Base-by-base conservation (phyloP, 805 yeast species). In the Candida maesae region DNA sequence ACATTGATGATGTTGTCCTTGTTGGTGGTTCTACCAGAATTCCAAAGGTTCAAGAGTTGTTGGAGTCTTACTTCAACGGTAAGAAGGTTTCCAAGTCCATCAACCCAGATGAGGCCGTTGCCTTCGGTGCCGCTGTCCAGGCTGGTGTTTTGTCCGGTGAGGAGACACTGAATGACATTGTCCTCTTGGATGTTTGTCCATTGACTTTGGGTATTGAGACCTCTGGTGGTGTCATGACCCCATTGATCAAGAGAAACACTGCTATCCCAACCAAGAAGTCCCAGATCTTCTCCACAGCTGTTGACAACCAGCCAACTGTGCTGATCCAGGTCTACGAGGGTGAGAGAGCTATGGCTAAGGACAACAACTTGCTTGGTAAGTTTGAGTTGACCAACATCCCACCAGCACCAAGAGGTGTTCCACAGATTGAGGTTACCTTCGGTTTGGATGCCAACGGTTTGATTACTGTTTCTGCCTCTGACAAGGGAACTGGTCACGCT, bases 21-120 rank as follows among this genome's bases (percentile, higher is more conserved):
- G 99, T 91, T 62, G 99, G 99, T 76, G 99, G 99, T 70, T 91
- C 99, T 30, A 93, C 99, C 42, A 87, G 98, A 78, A 93, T 91
- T 73, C 99, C 98, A 71, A 93, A 89, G 78, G 91, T 91, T 56
- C 98, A 90, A 74, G 84, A 86, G 71, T 76, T 91, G 59, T 78
- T 91, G 55, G 95, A 91, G 71, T 77, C 83, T 51, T 89, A 70
- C 78, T 91, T 91, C 64, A 81, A 84, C 61, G 96, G 96, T 59
- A 91, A 93, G 78, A 89, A 89, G 71, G 91, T 95, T 52, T 87
- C 95, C 55, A 91, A 90, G 79, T 91, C 96, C 60, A 91, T 91
- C 62, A 91, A 91, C 76, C 98, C 99, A 50, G 99, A 91, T 73
- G 99, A 91, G 76, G 99, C 99, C 65, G 98, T 91, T 61, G 99